Conservation (phyloP, 805 yeast genomes). For the Teunomyces stri region DNA sequence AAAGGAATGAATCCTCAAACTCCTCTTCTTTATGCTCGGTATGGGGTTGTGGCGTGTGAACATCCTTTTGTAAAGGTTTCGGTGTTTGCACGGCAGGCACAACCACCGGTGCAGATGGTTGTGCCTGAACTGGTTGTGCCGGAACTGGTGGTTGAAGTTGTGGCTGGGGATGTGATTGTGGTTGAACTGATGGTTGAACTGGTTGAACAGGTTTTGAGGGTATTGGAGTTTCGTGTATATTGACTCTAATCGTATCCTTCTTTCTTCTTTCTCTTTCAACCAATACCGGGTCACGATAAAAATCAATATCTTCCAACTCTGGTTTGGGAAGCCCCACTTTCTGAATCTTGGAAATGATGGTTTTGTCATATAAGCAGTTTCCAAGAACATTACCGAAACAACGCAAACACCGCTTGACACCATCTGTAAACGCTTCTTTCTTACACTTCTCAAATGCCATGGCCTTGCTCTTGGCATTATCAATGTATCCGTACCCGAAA, state of each 20-base stretch:
- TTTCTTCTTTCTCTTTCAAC: conserved; percentile 26
- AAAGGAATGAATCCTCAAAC: conserved; percentile 38
- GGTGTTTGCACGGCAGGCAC: not conserved
- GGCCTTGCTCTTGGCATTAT: conserved; percentile 65
- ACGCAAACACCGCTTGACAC: conserved; percentile 71
- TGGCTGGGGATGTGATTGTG: not conserved
- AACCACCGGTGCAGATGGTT: too few relatives aligned
- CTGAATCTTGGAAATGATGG: conserved; percentile 51
- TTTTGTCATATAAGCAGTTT: conserved; percentile 79
- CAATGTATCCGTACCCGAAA: conserved; percentile 72
- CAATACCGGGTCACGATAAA: conserved; percentile 36
- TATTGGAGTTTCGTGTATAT: conserved; percentile 7
- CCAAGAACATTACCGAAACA: conserved; percentile 81
- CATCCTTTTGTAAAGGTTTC: not conserved
- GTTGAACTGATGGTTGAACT: not conserved
- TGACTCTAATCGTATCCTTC: conserved; percentile 7
- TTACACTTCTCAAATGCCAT: conserved; percentile 78
- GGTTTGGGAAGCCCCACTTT: conserved; percentile 33
- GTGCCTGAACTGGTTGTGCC: not conserved
- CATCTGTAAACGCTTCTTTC: conserved; percentile 86
- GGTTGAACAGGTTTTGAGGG: not conserved
- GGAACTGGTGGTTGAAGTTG: not conserved
- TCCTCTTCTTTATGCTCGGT: conserved; percentile 20
- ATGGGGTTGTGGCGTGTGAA: not conserved
- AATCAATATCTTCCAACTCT: conserved; percentile 30